Base-by-base conservation (phyloP, 257 asterid genomes). In the Solanum clarkiae region DNA sequence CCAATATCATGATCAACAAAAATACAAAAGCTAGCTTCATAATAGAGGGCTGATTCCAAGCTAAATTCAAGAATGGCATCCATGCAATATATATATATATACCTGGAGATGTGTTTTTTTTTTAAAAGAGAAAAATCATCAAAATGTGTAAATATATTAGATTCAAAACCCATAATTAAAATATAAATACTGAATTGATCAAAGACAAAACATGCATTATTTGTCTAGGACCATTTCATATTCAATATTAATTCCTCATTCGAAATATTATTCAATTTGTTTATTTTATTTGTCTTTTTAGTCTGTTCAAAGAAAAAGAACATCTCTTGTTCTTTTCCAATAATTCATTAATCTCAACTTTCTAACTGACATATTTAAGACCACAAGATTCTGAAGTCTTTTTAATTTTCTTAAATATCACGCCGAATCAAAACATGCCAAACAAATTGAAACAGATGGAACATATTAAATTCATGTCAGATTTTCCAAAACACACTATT, bases 21-120 rank as follows among this genome's bases (percentile, higher is more conserved):
- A 77, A 77, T 51, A 77, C 22, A 53, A 77, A 29, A 24, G 16
- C 24, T 24, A 77, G 53, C 82, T 77, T 77, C 63, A 77, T 17
- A 77, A 26, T 16, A 77, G 65, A 51, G 65, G 17, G 17, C 15
- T 26, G 82, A 77, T 51, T 51, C 63, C 82, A 77, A 77, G 82
- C 65, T 51, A 77, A 16, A 77, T 77, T 77, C 65, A 77, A 77
- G 47, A 51, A 51, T 26, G 63, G 8, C 65, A 77, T 77, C 63
- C 82, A 16, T 51, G 65, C 82, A 36, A 36, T 26, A 15, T 66
- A 29, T 66, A 7, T 29, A 51, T 74, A 17, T 17, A 71, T n/a
- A 8, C 49, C 82, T 77, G 63, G 82, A 77, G 51, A 26, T 2
- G 13, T 20, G 6, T 59, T 6, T 18, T 26, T 26, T 15, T 51